Percentiles rank a stretch among this genome's conserved stretches.
phyloP scores from a whole-genome alignment of 1,284 basidiomycete species.

The Trametes polyzona region DNA sequence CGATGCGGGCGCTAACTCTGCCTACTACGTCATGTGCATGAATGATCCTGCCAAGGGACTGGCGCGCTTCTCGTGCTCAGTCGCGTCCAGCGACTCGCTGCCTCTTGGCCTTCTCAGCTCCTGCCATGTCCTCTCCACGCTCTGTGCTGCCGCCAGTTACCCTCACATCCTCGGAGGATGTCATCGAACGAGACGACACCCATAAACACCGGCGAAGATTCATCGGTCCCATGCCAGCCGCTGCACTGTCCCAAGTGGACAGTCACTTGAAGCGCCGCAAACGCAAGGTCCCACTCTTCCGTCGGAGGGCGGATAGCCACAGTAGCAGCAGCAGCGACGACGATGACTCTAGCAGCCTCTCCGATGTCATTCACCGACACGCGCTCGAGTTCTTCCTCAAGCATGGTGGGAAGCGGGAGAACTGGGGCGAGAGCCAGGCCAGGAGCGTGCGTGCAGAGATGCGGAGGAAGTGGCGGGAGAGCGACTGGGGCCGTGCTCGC shows the following conservation, averaged over 20 bases:
- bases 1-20: too few species aligned
- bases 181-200: slow-evolving; percentile 21
- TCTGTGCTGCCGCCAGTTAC: neutral
- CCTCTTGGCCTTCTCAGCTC: too few species aligned
- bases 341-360: slow-evolving; percentile 40
- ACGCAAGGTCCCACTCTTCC: slow-evolving; percentile 2
- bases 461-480: slow-evolving; percentile 62
- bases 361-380: slow-evolving; percentile 55
- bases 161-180: slow-evolving; percentile 1
- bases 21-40: too few species aligned
- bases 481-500: slow-evolving; percentile 64
- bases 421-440: slow-evolving; percentile 66
- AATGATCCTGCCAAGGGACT: too few species aligned
- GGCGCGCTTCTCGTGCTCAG: too few species aligned
- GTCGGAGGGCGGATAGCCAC: neutral
- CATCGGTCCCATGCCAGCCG: slow-evolving; percentile 35
- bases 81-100: too few species aligned
- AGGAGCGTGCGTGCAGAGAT: slow-evolving; percentile 57
- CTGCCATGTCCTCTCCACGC: slow-evolving; percentile 1
- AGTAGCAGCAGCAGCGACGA: slow-evolving; percentile 7
- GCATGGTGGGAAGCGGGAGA: slow-evolving; percentile 61
- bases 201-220: slow-evolving; percentile 33
- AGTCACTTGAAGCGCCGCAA: slow-evolving; percentile 14
- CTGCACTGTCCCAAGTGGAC: slow-evolving; percentile 8
- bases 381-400: slow-evolving; percentile 66